These are phyloP conservation scores for Thermothelomyces thermophilus DNA, from an alignment of 2,329 filamentous ascomycete species.

Conservation along the genomic window DNA sequence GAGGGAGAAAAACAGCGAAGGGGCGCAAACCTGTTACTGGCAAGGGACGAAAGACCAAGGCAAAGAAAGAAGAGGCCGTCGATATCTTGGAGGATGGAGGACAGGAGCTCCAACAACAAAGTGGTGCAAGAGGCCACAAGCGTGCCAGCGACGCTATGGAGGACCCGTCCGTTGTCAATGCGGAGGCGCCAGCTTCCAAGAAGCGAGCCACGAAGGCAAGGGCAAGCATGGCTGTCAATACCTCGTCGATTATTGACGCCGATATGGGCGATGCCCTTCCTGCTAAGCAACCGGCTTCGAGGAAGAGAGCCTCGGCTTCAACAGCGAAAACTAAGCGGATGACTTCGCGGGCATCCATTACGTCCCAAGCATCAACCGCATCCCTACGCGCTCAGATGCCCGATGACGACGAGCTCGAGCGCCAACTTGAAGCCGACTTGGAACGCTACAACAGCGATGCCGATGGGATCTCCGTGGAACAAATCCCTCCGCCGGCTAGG, in stretches of 20 bases:
- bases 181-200: conserved; percentile 49
- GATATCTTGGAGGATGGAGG: conserved; percentile 40
- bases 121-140: conserved; percentile 52
- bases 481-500: conserved; percentile 28
- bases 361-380: conserved; percentile 40
- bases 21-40: conserved; percentile 48
- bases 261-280: conserved; percentile 34
- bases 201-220: conserved; percentile 50
- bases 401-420: conserved; percentile 60
- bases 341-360: conserved; percentile 39
- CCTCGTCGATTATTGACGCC: conserved; percentile 37
- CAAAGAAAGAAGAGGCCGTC: conserved; percentile 48
- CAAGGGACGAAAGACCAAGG: conserved; percentile 40
- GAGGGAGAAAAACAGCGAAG: conserved; percentile 42
- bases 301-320: conserved; percentile 42
- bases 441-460: conserved; percentile 50
- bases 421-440: conserved; percentile 58
- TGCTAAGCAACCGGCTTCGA: conserved; percentile 29
- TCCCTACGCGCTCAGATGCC: conserved; percentile 38
- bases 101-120: conserved; percentile 32
- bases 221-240: conserved; percentile 39
- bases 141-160: conserved; percentile 55
- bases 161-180: conserved; percentile 36
- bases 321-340: conserved; percentile 40
- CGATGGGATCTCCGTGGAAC: conserved; percentile 41